Evolutionary conservation across 2,329 filamentous ascomycete genomes (phyloP).

Genomic region (Diaporthe citriasiana): DNA sequence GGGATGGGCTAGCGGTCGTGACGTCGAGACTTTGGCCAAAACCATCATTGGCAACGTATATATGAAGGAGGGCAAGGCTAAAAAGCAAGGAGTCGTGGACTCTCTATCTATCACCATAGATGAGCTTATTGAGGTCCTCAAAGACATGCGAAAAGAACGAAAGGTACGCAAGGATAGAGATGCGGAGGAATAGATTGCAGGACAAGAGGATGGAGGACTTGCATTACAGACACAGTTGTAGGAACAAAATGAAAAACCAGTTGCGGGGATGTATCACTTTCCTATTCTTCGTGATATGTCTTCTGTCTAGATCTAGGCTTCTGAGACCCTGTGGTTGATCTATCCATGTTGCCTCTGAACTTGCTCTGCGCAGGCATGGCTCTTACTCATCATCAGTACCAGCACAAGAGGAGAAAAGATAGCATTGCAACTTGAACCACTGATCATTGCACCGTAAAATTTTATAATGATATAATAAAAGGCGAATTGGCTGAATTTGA

Average conservation of each 20-base stretch:
- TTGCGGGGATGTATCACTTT: not conserved
- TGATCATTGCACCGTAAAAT: not conserved
- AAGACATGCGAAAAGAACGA: not conserved
- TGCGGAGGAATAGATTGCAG: not conserved
- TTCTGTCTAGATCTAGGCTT: not conserved
- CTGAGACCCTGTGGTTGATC: not conserved
- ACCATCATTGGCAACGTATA: not conserved
- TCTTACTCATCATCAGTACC: not conserved
- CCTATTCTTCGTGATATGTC: not conserved
- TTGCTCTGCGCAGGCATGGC: not conserved
- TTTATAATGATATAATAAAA: not conserved
- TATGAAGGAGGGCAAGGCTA: not conserved
- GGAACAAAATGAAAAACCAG: not conserved
- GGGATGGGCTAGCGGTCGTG: not conserved
- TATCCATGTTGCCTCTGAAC: not conserved
- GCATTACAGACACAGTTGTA: not conserved
- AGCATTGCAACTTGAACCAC: not conserved
- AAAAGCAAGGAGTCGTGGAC: not conserved
- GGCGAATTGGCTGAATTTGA: not conserved
- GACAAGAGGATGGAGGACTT: not conserved
- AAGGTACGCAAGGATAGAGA: not conserved
- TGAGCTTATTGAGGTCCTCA: not conserved
- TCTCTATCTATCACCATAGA: not conserved
- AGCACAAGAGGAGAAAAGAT: not conserved
- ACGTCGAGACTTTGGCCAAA: not conserved